Percentiles rank a stretch among this genome's conserved stretches.
phyloP scores from a whole-genome alignment of 495 filamentous ascomycete species.

The Hypoxylon fragiforme region DNA sequence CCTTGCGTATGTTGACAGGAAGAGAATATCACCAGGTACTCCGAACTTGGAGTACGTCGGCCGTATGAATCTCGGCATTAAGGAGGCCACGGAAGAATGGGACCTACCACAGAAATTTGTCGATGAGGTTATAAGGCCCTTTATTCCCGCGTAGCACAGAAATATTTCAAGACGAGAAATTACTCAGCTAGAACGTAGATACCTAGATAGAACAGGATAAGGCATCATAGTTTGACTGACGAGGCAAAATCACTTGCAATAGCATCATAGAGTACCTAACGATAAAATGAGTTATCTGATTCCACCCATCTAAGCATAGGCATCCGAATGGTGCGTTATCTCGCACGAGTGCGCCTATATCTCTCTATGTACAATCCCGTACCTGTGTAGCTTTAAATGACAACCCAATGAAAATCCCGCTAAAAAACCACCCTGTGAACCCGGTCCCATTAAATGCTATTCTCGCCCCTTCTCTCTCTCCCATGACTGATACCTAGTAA shows the following conservation, averaged over 20 bases:
- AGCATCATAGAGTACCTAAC: too few species aligned
- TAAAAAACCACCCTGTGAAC: too few species aligned
- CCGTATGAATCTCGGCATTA: constrained; percentile 45
- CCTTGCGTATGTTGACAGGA: constrained; percentile 46
- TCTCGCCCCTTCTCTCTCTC: too few species aligned
- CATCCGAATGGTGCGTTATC: neutral
- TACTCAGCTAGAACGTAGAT: neutral
- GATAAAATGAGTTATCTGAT: too few species aligned
- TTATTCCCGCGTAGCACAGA: constrained; percentile 5
- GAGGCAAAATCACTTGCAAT: too few species aligned
- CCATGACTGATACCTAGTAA: too few species aligned
- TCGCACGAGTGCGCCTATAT: neutral
- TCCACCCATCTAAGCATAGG: neutral
- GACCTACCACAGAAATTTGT: constrained; percentile 41
- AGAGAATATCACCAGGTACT: constrained; percentile 13
- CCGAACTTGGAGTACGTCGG: constrained; percentile 42
- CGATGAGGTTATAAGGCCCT: constrained; percentile 18
- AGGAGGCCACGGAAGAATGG: constrained; percentile 40
- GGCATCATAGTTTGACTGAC: too few species aligned
- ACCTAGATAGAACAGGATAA: neutral
- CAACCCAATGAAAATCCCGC: neutral
- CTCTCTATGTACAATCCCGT: neutral
- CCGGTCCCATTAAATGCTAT: neutral
- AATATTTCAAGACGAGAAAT: neutral
- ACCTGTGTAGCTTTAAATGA: too few species aligned